Percentiles rank a stretch among this genome's conserved stretches.
Evolutionary conservation across 352 stramenopile genomes (phyloP).

Genomic region (Pythium apleroticum): DNA sequence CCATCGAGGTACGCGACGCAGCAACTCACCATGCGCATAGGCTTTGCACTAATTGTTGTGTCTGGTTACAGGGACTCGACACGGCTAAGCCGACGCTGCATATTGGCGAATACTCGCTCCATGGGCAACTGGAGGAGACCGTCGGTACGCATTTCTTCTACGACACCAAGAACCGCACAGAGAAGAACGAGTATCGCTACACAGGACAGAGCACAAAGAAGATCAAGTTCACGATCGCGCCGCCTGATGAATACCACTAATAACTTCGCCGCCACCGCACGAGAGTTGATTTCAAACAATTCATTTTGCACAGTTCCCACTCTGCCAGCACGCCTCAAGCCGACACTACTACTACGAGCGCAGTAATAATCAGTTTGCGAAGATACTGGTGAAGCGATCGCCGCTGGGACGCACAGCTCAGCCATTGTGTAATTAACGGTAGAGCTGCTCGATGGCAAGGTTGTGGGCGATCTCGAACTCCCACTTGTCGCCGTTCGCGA

Average conservation of each 20-base stretch:
- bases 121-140: constrained; percentile 71
- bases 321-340: neutral
- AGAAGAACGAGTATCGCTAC: constrained; percentile 53
- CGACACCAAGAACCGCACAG: constrained; percentile 50
- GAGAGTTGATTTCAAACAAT: constrained; percentile 17
- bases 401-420: constrained; percentile 1
- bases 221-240: constrained; percentile 80
- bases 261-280: neutral
- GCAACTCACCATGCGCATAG: neutral
- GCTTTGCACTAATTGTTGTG: neutral
- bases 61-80: constrained; percentile 54
- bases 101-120: constrained; percentile 71
- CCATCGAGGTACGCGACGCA: constrained; percentile 48
- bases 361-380: neutral
- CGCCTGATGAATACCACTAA: constrained; percentile 42
- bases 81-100: constrained; percentile 56
- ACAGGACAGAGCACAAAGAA: constrained; percentile 73
- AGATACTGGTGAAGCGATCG: neutral
- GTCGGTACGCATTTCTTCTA: constrained; percentile 83
- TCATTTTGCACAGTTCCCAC: constrained; percentile 15
- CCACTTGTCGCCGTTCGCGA: constrained; percentile 99
- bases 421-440: constrained; percentile 87
- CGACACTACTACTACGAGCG: neutral
- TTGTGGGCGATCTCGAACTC: constrained; percentile 99
- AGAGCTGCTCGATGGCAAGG: constrained; percentile 98